These are phyloP conservation scores for Saccharomyces hybrid DNA, from an alignment of 1,139 yeast genomes.

Conservation along the genomic window DNA sequence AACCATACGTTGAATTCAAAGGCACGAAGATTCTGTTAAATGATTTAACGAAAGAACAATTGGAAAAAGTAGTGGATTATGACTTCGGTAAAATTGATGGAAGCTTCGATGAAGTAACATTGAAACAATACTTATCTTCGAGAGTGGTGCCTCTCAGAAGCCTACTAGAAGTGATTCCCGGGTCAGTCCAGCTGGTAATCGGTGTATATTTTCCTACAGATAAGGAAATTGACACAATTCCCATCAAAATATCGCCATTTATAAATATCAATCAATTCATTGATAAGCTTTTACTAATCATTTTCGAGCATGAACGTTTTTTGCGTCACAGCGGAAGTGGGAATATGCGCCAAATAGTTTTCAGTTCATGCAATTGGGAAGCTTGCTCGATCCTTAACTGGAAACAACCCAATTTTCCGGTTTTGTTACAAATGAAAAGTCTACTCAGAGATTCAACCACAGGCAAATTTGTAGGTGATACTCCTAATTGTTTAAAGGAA, in stretches of 20 bases:
- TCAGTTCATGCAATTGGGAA: conserved; percentile 78
- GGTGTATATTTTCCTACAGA: conserved; percentile 78
- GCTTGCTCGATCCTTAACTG: conserved; percentile 90
- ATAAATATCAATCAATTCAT: conserved; percentile 61
- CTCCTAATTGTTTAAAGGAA: conserved; percentile 24
- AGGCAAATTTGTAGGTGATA: conserved; percentile 36
- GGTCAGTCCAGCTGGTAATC: conserved; percentile 60
- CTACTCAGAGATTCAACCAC: conserved; percentile 32
- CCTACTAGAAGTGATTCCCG: conserved; percentile 49
- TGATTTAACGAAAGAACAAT: conserved; percentile 35
- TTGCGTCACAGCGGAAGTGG: conserved; percentile 35
- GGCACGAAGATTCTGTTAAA: conserved; percentile 45
- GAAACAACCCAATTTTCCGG: conserved; percentile 98
- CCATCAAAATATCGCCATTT: conserved; percentile 42
- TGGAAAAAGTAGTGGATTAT: conserved; percentile 30
- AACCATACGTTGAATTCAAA: conserved; percentile 54
- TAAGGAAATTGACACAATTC: conserved; percentile 49
- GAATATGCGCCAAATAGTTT: conserved; percentile 54
- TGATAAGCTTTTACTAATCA: conserved; percentile 61
- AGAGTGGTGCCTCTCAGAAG: conserved; percentile 54
- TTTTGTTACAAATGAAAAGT: conserved; percentile 74
- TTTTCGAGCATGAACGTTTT: conserved; percentile 70
- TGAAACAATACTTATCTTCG: conserved; percentile 34
- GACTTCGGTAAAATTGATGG: conserved; percentile 30
- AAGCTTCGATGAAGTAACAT: conserved; percentile 19